Percentiles rank a stretch among this genome's conserved stretches.
phyloP scores from a whole-genome alignment of 2,329 filamentous ascomycete genomes.

The Cercospora sp. region DNA sequence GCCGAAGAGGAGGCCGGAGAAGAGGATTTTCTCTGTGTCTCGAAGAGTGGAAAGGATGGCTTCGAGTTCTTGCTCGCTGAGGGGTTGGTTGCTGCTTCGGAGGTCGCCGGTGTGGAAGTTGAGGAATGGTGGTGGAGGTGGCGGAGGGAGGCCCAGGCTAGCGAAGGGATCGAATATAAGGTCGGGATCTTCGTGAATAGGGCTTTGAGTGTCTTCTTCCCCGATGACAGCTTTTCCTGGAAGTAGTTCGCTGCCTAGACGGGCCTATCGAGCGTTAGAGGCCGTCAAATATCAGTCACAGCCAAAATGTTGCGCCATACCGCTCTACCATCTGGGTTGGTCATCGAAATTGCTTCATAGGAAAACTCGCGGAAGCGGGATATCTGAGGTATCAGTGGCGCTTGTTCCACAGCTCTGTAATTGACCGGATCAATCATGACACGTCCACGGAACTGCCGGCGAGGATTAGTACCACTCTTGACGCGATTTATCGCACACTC shows the following conservation, averaged over 20 bases:
- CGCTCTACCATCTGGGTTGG: neutral
- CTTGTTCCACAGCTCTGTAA: conserved; percentile 3
- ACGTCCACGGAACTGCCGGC: conserved; percentile 5
- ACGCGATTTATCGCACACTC: neutral
- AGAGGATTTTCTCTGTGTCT: conserved; percentile 8
- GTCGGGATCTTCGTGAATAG: neutral
- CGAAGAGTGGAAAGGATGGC: neutral
- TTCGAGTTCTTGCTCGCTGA: neutral
- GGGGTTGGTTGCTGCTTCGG: neutral
- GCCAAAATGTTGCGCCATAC: neutral
- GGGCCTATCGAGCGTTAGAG: neutral
- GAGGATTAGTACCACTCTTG: neutral
- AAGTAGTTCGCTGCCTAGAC: neutral
- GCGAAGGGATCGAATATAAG: neutral
- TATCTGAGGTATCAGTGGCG: neutral
- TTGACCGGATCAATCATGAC: conserved; percentile 14
- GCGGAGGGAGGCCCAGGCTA: neutral
- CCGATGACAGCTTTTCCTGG: neutral
- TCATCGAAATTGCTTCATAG: neutral
- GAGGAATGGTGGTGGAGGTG: neutral
- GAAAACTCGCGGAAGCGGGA: neutral
- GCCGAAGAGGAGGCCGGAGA: conserved; percentile 4
- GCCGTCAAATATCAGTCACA: neutral
- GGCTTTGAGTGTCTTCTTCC: neutral
- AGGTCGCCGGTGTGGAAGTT: neutral